Evolutionary conservation across 495 filamentous ascomycete genomes (phyloP).

Genomic region (Penicillium diatomitis): DNA sequence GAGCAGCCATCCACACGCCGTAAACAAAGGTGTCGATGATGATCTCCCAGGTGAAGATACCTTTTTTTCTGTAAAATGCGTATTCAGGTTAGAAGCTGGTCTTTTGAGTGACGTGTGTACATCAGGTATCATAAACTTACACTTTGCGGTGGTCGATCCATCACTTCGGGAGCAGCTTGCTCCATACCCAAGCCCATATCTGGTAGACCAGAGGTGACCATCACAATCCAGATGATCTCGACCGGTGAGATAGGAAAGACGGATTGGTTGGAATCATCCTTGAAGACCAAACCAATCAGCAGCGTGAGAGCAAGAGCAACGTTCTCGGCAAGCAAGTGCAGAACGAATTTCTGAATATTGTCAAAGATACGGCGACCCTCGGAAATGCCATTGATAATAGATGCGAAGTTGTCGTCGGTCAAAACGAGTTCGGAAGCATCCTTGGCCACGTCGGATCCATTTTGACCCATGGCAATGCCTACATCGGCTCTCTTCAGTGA

Average conservation of each 20-base stretch:
- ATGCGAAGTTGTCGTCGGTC: conserved; percentile 77
- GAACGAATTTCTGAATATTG: conserved; percentile 71
- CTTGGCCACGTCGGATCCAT: conserved; percentile 77
- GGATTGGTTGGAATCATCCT: conserved; percentile 51
- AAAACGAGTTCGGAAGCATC: conserved; percentile 77
- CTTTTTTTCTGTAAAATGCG: conserved; percentile 40
- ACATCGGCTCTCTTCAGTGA: conserved; percentile 74
- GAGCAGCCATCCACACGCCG: conserved; percentile 59
- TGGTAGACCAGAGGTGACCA: conserved; percentile 63
- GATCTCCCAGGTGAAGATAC: conserved; percentile 62
- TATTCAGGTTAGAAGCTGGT: conserved; percentile 6
- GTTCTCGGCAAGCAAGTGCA: conserved; percentile 66
- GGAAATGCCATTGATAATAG: conserved; percentile 64
- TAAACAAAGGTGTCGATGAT: conserved; percentile 62
- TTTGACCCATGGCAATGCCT: conserved; percentile 75
- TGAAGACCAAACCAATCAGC: conserved; percentile 63
- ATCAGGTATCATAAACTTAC: conserved; percentile 18
- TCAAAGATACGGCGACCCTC: conserved; percentile 67
- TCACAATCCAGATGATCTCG: conserved; percentile 71
- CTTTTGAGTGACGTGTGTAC: conserved; percentile 6
- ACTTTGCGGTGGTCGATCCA: conserved; percentile 56
- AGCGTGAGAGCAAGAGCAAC: conserved; percentile 60
- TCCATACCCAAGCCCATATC: conserved; percentile 73
- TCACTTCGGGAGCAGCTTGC: conserved; percentile 54
- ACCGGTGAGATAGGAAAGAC: conserved; percentile 67